Evolutionary conservation across 2,329 filamentous ascomycete genomes (phyloP).

Genomic region (Verticillium klebahnii): DNA sequence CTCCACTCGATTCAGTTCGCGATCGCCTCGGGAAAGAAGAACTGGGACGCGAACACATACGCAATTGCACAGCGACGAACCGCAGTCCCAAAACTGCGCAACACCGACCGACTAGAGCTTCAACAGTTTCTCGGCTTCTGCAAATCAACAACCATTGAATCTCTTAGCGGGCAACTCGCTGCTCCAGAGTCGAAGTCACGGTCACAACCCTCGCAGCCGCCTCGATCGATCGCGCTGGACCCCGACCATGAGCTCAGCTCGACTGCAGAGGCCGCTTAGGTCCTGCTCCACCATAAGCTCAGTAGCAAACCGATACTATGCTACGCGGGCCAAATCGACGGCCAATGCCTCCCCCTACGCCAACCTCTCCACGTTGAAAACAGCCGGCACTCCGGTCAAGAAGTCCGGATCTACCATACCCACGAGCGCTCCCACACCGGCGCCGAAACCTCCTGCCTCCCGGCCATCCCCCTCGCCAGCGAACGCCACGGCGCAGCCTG

Average conservation of each 20-base stretch:
- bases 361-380: neutral
- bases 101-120: neutral
- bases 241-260: neutral
- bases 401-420: neutral
- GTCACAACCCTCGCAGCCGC: too few relatives aligned
- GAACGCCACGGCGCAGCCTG: neutral
- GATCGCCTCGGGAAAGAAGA: neutral
- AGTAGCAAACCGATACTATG: constrained; percentile 9
- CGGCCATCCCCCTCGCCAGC: neutral
- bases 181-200: too few relatives aligned
- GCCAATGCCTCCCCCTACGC: constrained; percentile 3
- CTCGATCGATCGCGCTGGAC: neutral
- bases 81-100: neutral
- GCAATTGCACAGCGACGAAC: neutral
- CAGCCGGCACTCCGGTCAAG: neutral
- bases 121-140: neutral
- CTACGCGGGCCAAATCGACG: constrained; percentile 5
- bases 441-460: neutral
- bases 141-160: too few relatives aligned
- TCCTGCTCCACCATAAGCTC: neutral
- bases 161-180: too few relatives aligned
- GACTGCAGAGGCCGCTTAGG: neutral
- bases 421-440: neutral
- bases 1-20: neutral
- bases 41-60: neutral